Percentiles rank a stretch among this genome's conserved stretches.
These are phyloP conservation scores for Dalbergia cultrata DNA, from an alignment of 306 rosid species.

Conservation along the genomic window DNA sequence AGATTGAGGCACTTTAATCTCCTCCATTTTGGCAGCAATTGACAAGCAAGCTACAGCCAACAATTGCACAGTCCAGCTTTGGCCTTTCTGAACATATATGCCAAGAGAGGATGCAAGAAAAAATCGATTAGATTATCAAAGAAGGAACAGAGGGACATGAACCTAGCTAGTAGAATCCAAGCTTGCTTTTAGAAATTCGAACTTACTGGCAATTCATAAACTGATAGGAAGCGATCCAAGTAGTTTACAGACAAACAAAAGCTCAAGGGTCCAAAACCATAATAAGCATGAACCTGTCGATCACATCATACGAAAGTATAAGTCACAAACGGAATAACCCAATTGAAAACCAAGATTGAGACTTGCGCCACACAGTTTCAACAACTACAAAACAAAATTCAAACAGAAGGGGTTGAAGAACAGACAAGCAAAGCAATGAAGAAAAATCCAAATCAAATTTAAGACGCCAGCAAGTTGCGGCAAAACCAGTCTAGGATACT, in stretches of 20 bases:
- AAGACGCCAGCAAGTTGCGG: constrained; percentile 25
- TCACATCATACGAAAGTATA: constrained; percentile 47
- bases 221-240: constrained; percentile 92
- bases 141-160: constrained; percentile 38
- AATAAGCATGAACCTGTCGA: constrained; percentile 78
- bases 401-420: not conserved
- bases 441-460: constrained; percentile 36
- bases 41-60: constrained; percentile 89
- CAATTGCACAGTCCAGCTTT: constrained; percentile 79
- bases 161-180: constrained; percentile 28
- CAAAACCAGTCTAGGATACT: constrained; percentile 28
- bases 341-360: constrained; percentile 39
- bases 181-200: constrained; percentile 31
- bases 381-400: constrained; percentile 10
- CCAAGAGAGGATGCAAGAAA: constrained; percentile 19
- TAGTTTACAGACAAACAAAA: constrained; percentile 83
- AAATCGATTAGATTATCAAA: constrained; percentile 36
- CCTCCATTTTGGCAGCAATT: constrained; percentile 87
- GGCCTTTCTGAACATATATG: constrained; percentile 58
- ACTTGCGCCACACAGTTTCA: constrained; percentile 28
- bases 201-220: constrained; percentile 75
- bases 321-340: constrained; percentile 45
- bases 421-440: constrained; percentile 18
- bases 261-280: constrained; percentile 77
- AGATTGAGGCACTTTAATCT: constrained; percentile 68